Percentiles rank a stretch among this genome's conserved stretches.
These are phyloP conservation scores for Suillus cothurnatus DNA, from an alignment of 768 basidiomycete genomes.

Conservation along the genomic window DNA sequence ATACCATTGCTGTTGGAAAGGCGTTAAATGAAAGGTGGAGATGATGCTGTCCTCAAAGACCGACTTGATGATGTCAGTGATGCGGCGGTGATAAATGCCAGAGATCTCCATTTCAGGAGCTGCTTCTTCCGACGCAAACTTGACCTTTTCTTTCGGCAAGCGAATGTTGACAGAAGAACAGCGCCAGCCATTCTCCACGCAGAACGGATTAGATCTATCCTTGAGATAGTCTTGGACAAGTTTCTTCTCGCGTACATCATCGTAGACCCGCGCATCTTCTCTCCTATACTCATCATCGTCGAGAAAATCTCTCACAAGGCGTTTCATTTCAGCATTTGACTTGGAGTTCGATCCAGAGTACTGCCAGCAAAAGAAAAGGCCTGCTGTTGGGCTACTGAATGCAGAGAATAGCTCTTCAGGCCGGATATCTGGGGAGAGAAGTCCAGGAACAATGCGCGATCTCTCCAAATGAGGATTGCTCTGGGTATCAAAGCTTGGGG, in stretches of 20 bases:
- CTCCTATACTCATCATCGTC: constrained; percentile 22
- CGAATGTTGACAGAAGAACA: not conserved
- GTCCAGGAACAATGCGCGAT: not conserved
- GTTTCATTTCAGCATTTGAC: constrained; percentile 27
- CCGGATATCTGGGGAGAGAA: not conserved
- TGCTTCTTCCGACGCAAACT: not conserved
- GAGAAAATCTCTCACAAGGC: constrained; percentile 29
- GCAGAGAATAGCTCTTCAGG: not conserved
- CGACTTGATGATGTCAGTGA: constrained; percentile 1
- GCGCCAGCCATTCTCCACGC: constrained; percentile 8
- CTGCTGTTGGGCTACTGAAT: constrained; percentile 25
- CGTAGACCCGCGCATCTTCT: constrained; percentile 21
- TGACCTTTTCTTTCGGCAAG: constrained; percentile 7
- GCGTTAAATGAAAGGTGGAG: not conserved
- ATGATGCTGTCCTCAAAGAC: not conserved
- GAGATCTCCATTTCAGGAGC: not conserved
- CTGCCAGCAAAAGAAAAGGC: constrained; percentile 34
- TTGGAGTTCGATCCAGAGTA: constrained; percentile 30
- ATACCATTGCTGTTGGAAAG: constrained; percentile 4
- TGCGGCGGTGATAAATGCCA: not conserved
- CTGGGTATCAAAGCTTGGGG: not conserved
- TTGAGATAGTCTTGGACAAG: not conserved
- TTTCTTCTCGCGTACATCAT: not conserved
- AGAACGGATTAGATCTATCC: constrained; percentile 2
- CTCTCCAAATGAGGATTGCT: not conserved